Base-by-base conservation (phyloP, 2,329 filamentous ascomycete species). In the Arthrobotrys sinensis region DNA sequence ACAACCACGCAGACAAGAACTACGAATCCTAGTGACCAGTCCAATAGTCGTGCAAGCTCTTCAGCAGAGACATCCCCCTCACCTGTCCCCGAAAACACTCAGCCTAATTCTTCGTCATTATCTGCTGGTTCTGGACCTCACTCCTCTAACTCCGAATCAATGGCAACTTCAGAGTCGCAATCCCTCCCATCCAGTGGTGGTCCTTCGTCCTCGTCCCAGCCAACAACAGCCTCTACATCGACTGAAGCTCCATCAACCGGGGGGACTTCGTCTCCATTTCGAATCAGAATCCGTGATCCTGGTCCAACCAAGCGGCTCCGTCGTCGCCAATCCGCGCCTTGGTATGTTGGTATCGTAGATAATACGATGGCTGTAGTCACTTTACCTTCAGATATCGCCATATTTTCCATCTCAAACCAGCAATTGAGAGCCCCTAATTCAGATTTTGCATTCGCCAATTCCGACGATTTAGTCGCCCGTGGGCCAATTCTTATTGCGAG, bases 301-400 rank as follows among this genome's bases (percentile, higher is more conserved):
- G 2, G 21, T 7, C 53, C 71, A 2, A 48, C 57, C 2, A 57
- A 50, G 14, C 46, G 65, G 4, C 57, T 76, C 0, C 40, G n/a
- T 48, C 48, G 55, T 11, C 72, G 65, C 12, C 65, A 69, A 34
- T 34, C 21, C 11, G 8, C 24, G 4, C 34, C 38, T 21, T 65
- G 46, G 64, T 76, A 76, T 45, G 50, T 76, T 14, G 50, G 72
- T 21, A 14, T 76, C 24, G 34, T 60, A 5, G 65, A 76, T 32
- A 70, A 66, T 28, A 60, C 38, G 24, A 57, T 76, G 65, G 45
- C 46, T 3, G 46, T 66, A 7, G 65, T 43, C 10, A 24, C 6
- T 3, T 11, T 40, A 0, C 19, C 28, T 3, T 14, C 46, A 2
- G 65, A 70, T 12, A 67, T 40, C 8, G 65, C 57, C n/a, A 45